These are phyloP conservation scores for Coemansia sp. DNA, from an alignment of 192 early-diverging fungal species.

Conservation along the genomic window DNA sequence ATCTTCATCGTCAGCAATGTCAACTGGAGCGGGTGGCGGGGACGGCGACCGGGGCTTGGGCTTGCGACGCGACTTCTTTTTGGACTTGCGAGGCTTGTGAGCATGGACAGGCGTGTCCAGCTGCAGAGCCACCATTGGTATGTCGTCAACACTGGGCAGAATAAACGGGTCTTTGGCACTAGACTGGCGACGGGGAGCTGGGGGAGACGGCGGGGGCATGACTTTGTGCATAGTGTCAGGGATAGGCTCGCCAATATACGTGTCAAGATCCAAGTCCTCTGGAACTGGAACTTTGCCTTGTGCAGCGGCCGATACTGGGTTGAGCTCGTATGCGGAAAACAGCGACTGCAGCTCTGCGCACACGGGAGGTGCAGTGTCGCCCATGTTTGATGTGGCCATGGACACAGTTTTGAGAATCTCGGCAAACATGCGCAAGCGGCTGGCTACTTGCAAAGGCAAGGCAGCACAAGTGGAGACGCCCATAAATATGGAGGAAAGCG, in stretches of 20 bases:
- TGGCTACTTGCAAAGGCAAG: slow-evolving; percentile 75
- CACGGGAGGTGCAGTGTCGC: slow-evolving; percentile 51
- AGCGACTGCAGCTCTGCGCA: slow-evolving; percentile 61
- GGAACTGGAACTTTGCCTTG: slow-evolving; percentile 89
- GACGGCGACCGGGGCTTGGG: slow-evolving; percentile 24
- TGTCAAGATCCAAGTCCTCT: slow-evolving; percentile 80
- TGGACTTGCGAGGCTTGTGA: slow-evolving; percentile 24
- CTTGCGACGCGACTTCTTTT: slow-evolving; percentile 14
- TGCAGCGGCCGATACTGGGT: slow-evolving; percentile 86
- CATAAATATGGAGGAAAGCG: slow-evolving; percentile 17
- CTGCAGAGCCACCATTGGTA: slow-evolving; percentile 76
- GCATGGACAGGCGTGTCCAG: slow-evolving; percentile 36
- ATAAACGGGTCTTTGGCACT: slow-evolving; percentile 60
- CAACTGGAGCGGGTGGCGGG: slow-evolving; percentile 30
- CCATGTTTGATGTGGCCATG: slow-evolving; percentile 33
- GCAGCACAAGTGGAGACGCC: slow-evolving; percentile 35
- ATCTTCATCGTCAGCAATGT: slow-evolving; percentile 52
- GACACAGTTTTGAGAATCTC: slow-evolving; percentile 38
- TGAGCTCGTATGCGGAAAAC: slow-evolving; percentile 82
- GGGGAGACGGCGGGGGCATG: slow-evolving; percentile 44
- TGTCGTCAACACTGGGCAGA: slow-evolving; percentile 71
- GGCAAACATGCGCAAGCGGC: slow-evolving; percentile 28
- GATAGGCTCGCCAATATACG: slow-evolving; percentile 74
- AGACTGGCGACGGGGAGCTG: slow-evolving; percentile 19
- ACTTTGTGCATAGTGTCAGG: slow-evolving; percentile 60